Evolutionary conservation across 2,329 filamentous ascomycete genomes (phyloP).

Genomic region (Akanthomyces muscarius): DNA sequence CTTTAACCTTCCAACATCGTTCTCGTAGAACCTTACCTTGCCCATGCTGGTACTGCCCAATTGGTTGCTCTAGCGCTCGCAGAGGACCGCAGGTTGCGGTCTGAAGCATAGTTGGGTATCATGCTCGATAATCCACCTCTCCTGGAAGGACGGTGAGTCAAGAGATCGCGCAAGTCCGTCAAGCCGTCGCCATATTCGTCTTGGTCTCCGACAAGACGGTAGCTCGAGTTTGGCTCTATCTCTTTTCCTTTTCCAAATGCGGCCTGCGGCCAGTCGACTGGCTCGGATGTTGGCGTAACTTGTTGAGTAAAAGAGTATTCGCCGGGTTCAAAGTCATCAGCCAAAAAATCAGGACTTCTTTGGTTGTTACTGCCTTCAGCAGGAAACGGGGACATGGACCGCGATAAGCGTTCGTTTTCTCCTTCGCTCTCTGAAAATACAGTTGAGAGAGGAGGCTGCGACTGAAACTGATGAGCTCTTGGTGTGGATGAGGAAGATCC

Average conservation of each 20-base stretch:
- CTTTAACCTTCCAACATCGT: not conserved
- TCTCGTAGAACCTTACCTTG: slow-evolving; percentile 35
- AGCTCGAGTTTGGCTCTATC: slow-evolving; percentile 33
- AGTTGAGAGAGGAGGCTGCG: slow-evolving; percentile 61
- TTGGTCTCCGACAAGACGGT: slow-evolving; percentile 50
- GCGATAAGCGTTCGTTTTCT: slow-evolving; percentile 46
- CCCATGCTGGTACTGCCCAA: slow-evolving; percentile 51
- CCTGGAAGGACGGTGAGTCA: slow-evolving; percentile 49
- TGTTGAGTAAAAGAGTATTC: not conserved
- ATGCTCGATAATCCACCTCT: slow-evolving; percentile 47
- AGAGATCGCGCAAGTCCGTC: slow-evolving; percentile 52
- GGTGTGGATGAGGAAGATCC: not conserved
- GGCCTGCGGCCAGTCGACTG: slow-evolving; percentile 47
- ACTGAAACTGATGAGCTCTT: slow-evolving; percentile 48
- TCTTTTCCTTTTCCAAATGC: slow-evolving; percentile 38
- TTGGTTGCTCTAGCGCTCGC: slow-evolving; percentile 46
- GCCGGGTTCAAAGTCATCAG: not conserved
- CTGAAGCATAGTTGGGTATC: slow-evolving; percentile 46
- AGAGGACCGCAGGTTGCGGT: slow-evolving; percentile 51
- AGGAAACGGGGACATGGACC: slow-evolving; percentile 40
- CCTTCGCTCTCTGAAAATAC: slow-evolving; percentile 60
- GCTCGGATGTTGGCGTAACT: slow-evolving; percentile 35
- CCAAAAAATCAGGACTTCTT: not conserved
- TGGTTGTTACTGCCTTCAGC: not conserved
- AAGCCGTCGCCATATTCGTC: slow-evolving; percentile 64